A percentile compares a stretch with the other conserved stretches of the same genome.
Conservation (phyloP, 2,329 filamentous ascomycete species). For the Xylaria sp. region DNA sequence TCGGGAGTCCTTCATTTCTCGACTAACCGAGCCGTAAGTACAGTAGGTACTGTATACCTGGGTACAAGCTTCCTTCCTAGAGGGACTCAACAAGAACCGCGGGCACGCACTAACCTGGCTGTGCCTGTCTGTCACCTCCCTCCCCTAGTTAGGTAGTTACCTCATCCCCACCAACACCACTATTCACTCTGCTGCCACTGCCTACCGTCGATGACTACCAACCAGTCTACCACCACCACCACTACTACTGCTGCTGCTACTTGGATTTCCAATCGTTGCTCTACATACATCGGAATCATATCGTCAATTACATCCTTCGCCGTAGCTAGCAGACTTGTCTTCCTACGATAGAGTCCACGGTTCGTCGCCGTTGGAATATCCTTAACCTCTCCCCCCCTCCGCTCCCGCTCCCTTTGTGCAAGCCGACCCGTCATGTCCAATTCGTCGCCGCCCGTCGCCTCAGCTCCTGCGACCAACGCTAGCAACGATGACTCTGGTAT, state of each 20-base stretch:
- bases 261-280: constrained; percentile 30
- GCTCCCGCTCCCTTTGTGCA: constrained; percentile 20
- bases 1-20: constrained; percentile 1
- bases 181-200: not conserved
- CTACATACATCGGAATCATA: constrained; percentile 15
- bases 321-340: constrained; percentile 27
- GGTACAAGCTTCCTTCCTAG: not conserved
- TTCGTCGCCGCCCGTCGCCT: constrained; percentile 48
- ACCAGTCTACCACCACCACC: no score
- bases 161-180: constrained; percentile 4
- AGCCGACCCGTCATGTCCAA: constrained; percentile 48
- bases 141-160: no score
- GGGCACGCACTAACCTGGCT: not conserved
- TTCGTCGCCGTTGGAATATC: constrained; percentile 39
- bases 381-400: constrained; percentile 14
- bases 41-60: not conserved
- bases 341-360: constrained; percentile 44
- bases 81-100: not conserved
- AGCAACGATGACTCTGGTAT: constrained; percentile 51
- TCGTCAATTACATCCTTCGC: constrained; percentile 22
- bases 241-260: not conserved
- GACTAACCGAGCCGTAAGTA: constrained; percentile 1
- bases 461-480: constrained; percentile 46
- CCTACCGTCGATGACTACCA: no score
- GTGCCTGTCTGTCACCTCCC: constrained; percentile 4